Conservation (phyloP, 108 stramenopile genomes). For the Cyclotella cryptica region DNA sequence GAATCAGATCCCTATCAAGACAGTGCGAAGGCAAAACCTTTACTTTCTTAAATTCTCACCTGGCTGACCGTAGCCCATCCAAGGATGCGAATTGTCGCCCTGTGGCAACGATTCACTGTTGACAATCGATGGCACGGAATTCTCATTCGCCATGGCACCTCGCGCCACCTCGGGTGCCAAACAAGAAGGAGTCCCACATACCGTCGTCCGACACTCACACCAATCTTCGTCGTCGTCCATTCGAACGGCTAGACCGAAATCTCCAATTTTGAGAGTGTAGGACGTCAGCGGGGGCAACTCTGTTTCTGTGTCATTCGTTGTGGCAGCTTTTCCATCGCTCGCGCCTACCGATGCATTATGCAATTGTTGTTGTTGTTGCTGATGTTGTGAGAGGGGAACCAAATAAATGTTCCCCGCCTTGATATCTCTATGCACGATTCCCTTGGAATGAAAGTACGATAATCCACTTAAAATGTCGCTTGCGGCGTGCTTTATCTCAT, state of each 20-base stretch:
- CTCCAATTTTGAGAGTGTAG: constrained; percentile 37
- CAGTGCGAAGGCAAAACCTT: neutral
- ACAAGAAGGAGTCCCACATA: constrained; percentile 41
- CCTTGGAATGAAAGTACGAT: constrained; percentile 26
- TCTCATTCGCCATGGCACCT: neutral
- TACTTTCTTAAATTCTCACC: too few relatives aligned
- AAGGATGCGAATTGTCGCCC: neutral
- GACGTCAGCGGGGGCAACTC: constrained; percentile 3
- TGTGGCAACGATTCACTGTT: neutral
- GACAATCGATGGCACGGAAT: neutral
- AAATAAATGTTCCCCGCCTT: constrained; percentile 38
- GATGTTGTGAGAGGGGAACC: constrained; percentile 3
- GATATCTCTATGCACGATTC: constrained; percentile 41
- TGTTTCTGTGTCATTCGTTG: too few relatives aligned
- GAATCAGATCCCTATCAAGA: neutral
- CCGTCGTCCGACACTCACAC: constrained; percentile 18
- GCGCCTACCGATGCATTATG: too few relatives aligned
- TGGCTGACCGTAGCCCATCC: constrained; percentile 1
- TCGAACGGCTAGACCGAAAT: constrained; percentile 37
- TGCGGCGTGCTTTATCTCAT: constrained; percentile 23
- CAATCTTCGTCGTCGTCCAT: constrained; percentile 43
- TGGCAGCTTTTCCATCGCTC: too few relatives aligned
- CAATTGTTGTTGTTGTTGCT: neutral
- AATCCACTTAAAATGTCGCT: constrained; percentile 24
- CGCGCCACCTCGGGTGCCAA: constrained; percentile 36